Evolutionary conservation across 2,329 filamentous ascomycete species (phyloP), one percentile per base, ranked within the genome.

Genomic region (Torrubiellomyces zombiae): DNA sequence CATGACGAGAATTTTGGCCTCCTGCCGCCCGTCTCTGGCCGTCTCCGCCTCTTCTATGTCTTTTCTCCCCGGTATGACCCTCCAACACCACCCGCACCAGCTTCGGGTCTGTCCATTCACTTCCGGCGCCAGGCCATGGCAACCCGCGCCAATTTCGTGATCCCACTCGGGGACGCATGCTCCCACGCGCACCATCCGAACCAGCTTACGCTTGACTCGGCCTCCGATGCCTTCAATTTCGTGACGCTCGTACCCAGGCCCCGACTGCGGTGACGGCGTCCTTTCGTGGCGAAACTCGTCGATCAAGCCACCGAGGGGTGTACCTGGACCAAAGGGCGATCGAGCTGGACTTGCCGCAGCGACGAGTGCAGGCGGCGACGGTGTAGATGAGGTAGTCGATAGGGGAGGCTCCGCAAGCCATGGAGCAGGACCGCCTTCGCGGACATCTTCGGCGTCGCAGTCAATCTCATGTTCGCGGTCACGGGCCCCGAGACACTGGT

Each of bases 161-260:
- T 80, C 77, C 54, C 75, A 83, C 45, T 93, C 81, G 32, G 77
- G 76, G 9, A 94, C 86, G 32, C 76, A 81, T 4, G 76, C 78
- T 1, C 85, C 86, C 1, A 94, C 73, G 31, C 65, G 67, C 5
- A 91, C 70, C 55, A 81, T 75, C 40, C 75, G 75, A 39, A 89
- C 80, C n/a, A 78, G 62, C 53, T 86, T 92, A 32, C 75, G 78
- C 59, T 92, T 92, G 26, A 94, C 70, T 9, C 77, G 67, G 1
- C 85, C 85, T 8, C 85, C 85, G 21, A 94, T 79, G 3, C 85
- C 85, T 42, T 92, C 81, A 31, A 94, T 79, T 50, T 94, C 85
- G 43, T 93, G 83, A 20, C 79, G 64, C 28, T 73, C 64, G 43
- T 93, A 94, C 3, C 83, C 83, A 0, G 79, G 62, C 30, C 75